Base-by-base conservation (phyloP, 352 stramenopile species). In the Globisporangium parvum region DNA sequence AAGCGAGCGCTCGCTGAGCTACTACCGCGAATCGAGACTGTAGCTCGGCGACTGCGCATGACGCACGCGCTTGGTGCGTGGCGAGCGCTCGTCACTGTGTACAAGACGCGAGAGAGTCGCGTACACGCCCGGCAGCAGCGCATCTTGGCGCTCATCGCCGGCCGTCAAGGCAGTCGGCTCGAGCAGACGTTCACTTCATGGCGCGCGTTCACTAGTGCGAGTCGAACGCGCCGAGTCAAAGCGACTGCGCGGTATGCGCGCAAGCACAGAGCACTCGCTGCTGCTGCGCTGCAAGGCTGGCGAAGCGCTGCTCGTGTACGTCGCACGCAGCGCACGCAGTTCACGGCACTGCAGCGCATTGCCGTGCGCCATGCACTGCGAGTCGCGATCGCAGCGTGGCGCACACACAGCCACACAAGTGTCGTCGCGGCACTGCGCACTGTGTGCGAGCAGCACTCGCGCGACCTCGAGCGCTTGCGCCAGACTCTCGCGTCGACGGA, bases 61-160 rank as follows among this genome's bases (percentile, higher is more conserved):
- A 1, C n/a, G 3, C 37, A 51, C 18, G 51, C 37, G 12, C 21
- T 64, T 6, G 15, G 26, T 21, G 8, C 2, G 14, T 75, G 67
- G 67, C 47, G 48, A 0, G 21, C 63, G 0, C 31, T 64, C 8
- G 53, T 50, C 39, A 14, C 63, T 18, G 28, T 59, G 9, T 55
- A 33, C n/a, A n/a, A 53, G 6, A 20, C 41, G 23, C 40, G 48
- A 44, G 53, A 74, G 28, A 51, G 41, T 10, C n/a, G 5, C 6
- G 20, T 26, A 3, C 41, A 14, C 3, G 59, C 76, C 26, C 71
- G 58, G 41, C 65, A 80, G 35, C 64, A 60, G 40, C 66, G 63
- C 26, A 49, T 84, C 20, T 41, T 75, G 46, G 60, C 63, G 47
- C 71, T 80, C 15, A 49, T 82, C 42, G 60, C 75, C 59, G 55